phyloP scores from a whole-genome alignment of 257 asterid genomes.

The Mitragyna speciosa region DNA sequence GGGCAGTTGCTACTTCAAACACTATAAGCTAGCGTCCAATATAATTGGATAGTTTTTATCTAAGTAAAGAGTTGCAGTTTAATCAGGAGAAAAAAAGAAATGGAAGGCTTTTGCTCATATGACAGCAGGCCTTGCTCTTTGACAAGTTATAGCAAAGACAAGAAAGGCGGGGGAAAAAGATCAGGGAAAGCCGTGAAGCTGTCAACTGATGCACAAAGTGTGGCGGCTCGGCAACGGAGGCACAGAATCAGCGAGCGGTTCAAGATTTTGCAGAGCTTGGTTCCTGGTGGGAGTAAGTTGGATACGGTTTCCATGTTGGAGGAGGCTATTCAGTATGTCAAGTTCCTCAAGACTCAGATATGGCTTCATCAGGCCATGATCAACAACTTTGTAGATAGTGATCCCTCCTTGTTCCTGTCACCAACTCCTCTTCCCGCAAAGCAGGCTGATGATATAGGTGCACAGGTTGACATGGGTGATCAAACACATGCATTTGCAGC shows the following conservation, averaged over 20 bases:
- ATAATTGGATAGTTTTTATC: not conserved
- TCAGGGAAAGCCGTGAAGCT: constrained; percentile 39
- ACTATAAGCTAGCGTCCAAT: not conserved
- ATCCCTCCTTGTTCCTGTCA: not conserved
- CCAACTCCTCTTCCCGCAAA: not conserved
- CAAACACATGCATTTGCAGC: not conserved
- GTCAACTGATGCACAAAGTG: constrained; percentile 81
- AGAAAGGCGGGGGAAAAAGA: constrained; percentile 18
- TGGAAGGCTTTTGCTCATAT: constrained; percentile 18
- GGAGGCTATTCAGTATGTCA: constrained; percentile 75
- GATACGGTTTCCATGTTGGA: constrained; percentile 85
- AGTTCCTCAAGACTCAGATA: constrained; percentile 73
- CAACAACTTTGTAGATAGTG: constrained; percentile 21
- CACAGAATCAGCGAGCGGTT: constrained; percentile 79
- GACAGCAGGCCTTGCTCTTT: constrained; percentile 12
- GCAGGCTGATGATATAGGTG: not conserved
- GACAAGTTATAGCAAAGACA: constrained; percentile 17
- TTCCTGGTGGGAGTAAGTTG: constrained; percentile 76
- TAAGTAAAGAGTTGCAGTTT: not conserved
- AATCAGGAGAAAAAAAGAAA: not conserved
- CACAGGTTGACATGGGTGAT: not conserved
- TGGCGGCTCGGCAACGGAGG: constrained; percentile 81
- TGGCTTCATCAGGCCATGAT: constrained; percentile 65
- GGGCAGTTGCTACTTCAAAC: not conserved
- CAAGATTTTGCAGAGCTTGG: constrained; percentile 72